Percentiles rank a stretch among this genome's conserved stretches.
Evolutionary conservation across 257 asterid genomes (phyloP).

Genomic region (Petrea volubilis): DNA sequence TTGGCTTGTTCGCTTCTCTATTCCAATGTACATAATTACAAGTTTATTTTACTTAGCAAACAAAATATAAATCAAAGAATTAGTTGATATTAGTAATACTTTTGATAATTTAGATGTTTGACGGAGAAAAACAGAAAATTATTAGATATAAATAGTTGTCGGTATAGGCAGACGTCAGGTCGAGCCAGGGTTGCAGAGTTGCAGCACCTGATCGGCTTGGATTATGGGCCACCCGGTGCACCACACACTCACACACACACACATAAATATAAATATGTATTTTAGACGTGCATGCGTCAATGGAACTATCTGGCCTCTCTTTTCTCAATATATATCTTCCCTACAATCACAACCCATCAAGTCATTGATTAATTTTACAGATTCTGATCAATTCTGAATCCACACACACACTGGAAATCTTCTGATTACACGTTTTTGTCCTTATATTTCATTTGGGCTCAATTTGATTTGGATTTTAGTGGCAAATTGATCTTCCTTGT

Average conservation of each 20-base stretch:
- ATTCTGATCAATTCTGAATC: not conserved
- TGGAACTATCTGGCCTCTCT: not conserved
- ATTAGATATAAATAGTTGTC: conserved; percentile 3
- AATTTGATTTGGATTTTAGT: not conserved
- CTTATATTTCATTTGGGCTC: too few species aligned
- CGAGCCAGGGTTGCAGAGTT: not conserved
- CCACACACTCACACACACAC: not conserved
- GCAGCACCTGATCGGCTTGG: conserved; percentile 28
- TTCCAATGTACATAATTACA: too few species aligned
- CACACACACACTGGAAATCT: not conserved
- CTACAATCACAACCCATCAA: conserved; percentile 25
- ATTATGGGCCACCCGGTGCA: not conserved
- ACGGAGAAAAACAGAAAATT: not conserved
- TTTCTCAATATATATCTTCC: not conserved
- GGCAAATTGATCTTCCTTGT: not conserved
- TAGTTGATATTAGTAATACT: too few species aligned
- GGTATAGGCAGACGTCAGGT: not conserved
- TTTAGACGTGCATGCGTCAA: not conserved
- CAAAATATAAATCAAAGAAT: too few species aligned
- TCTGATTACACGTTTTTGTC: not conserved
- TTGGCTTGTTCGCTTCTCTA: too few species aligned
- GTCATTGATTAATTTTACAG: not conserved
- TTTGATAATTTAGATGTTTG: too few species aligned
- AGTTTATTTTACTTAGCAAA: too few species aligned
- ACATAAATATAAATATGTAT: not conserved